These are phyloP conservation scores for Scutellaria barbata DNA, from an alignment of 257 asterid genomes.

Conservation along the genomic window DNA sequence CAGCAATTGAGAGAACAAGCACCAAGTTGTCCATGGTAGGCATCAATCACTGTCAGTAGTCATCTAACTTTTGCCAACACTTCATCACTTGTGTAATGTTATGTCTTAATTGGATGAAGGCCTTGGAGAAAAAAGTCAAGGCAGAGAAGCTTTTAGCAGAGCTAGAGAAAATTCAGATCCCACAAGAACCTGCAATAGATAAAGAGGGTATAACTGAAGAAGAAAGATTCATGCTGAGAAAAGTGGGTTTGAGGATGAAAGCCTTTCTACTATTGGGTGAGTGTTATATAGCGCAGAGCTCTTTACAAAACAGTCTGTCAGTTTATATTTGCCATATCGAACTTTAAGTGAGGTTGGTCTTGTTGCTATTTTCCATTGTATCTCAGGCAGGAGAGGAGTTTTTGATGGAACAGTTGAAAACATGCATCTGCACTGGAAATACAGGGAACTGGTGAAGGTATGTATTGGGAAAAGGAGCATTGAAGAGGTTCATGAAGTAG, in stretches of 20 bases:
- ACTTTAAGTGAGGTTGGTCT: constrained; percentile 16
- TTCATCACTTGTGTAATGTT: constrained; percentile 29
- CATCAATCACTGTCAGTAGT: constrained; percentile 32
- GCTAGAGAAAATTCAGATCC: constrained; percentile 60
- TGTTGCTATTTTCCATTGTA: constrained; percentile 31
- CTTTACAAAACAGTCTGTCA: constrained; percentile 1
- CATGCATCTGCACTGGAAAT: constrained; percentile 99
- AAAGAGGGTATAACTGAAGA: constrained; percentile 98
- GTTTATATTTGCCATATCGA: constrained; percentile 24
- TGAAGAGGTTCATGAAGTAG: constrained; percentile 73
- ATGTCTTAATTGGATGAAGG: constrained; percentile 56
- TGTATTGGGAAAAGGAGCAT: constrained; percentile 65
- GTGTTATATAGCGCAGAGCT: constrained; percentile 38
- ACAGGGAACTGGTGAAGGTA: constrained; percentile 95
- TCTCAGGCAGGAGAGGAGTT: constrained; percentile 92
- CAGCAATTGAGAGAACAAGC: constrained; percentile 58
- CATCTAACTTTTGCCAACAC: constrained; percentile 30
- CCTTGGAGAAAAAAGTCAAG: constrained; percentile 70
- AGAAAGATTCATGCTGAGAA: constrained; percentile 94
- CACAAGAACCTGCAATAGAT: constrained; percentile 64
- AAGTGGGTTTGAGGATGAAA: constrained; percentile 87
- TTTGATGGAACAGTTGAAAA: constrained; percentile 97
- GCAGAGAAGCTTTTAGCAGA: constrained; percentile 84
- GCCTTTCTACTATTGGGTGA: constrained; percentile 88
- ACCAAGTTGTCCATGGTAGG: constrained; percentile 71